Base-by-base conservation (phyloP, 208 protist genomes). In the Leishmania arabica region DNA sequence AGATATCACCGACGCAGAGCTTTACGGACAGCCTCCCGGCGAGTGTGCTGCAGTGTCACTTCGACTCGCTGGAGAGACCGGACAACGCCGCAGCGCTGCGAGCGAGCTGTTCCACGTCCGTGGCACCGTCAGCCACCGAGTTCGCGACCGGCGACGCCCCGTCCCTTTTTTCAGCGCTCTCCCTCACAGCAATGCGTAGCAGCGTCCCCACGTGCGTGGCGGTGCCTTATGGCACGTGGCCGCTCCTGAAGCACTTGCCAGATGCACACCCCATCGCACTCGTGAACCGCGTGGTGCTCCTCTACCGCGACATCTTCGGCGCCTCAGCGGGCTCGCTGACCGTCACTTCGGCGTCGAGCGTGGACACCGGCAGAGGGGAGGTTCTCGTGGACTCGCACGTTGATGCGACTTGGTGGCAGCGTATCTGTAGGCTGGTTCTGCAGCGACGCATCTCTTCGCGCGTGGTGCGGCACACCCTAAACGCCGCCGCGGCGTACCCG, bases 401-500 rank as follows among this genome's bases (percentile, higher is more conserved):
- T 47, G 74, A 79, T 3, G 56, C 37, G 15, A 49, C 19, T 37
- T 89, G 85, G 85, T 86, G 85, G 85, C 70, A 84, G 42, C 66
- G 78, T 15, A 69, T 92, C 11, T 92, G 86, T 68, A 62, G 60
- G n/a, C 81, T 86, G 21, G 78, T 95, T 58, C 72, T 89, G 53
- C 78, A 81, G 49, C 88, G 86, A 47, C 34, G 42, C 77, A 83
- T 93, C 56, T 81, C 87, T 60, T 68, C 88, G 0, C 66, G 68
- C 21, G 77, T 90, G 42, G 84, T 93, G 19, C 79, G 75, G 9
- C 78, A 84, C 21, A 75, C 90, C 37, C 79, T 95, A 9, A 89
- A 83, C 54, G 83, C 90, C 19, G 90, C 89, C 60, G 85, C 88
- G 11, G 90, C 86, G 11, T 91, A 94, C 71, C 86, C 87, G 27